Percentiles rank a stretch among this genome's conserved stretches.
Conservation (phyloP, 1,139 yeast genomes). For the Sugiyamaella grinbergsii region DNA sequence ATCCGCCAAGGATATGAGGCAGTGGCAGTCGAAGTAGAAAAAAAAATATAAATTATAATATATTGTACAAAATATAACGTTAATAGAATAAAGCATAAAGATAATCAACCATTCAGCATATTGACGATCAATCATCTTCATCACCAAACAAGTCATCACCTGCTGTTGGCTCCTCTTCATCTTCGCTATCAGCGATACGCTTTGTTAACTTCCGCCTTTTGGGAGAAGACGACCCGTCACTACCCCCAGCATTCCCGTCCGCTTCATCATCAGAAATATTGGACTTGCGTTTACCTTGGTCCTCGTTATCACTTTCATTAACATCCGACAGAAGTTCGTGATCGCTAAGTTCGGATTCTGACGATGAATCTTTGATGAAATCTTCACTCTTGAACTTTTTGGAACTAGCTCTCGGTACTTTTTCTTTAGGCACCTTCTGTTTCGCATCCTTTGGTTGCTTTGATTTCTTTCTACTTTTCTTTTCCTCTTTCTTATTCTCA, state of each 20-base stretch:
- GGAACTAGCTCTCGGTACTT: constrained; percentile 17
- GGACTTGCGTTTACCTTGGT: constrained; percentile 1
- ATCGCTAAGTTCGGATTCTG: constrained; percentile 28
- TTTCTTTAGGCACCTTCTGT: constrained; percentile 27
- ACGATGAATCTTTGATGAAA: constrained; percentile 27
- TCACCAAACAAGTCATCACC: constrained; percentile 37
- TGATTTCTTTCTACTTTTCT: constrained; percentile 26
- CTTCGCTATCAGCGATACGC: constrained; percentile 37
- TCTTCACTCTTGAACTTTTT: constrained; percentile 34
- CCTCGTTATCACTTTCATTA: constrained; percentile 13
- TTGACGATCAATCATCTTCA: constrained; percentile 36
- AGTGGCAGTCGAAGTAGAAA: constrained; percentile 51
- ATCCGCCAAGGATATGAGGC: constrained; percentile 62
- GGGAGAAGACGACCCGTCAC: constrained; percentile 18
- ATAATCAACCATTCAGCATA: neutral
- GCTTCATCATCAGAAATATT: constrained; percentile 24
- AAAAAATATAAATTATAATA: constrained; percentile 1
- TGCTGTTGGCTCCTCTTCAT: constrained; percentile 36
- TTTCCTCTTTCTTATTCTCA: constrained; percentile 20
- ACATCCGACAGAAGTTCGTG: constrained; percentile 27
- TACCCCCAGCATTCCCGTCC: constrained; percentile 12
- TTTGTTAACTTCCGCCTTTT: constrained; percentile 34
- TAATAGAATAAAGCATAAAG: neutral
- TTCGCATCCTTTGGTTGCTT: constrained; percentile 24
- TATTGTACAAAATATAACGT: constrained; percentile 9